Evolutionary conservation across 768 basidiomycete genomes (phyloP).

Genomic region (Pleurotus djamor): DNA sequence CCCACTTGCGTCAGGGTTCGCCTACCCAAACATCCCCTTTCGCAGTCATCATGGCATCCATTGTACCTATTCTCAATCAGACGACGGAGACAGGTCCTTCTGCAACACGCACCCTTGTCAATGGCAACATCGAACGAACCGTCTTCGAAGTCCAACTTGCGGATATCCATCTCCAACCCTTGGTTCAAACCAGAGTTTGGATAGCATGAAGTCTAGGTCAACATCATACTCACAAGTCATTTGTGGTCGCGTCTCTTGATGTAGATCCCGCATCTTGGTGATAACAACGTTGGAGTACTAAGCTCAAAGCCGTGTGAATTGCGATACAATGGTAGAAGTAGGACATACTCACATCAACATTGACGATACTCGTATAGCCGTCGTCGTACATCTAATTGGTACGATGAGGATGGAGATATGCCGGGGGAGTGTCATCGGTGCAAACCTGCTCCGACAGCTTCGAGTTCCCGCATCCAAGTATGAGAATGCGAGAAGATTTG

Average conservation of each 20-base stretch:
- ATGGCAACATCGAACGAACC: constrained; percentile 75
- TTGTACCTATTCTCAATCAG: constrained; percentile 45
- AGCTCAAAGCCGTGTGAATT: neutral
- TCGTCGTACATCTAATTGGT: constrained; percentile 77
- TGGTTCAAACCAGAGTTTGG: neutral
- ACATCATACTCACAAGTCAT: constrained; percentile 61
- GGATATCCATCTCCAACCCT: constrained; percentile 89
- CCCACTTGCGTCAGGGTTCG: neutral
- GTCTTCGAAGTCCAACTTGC: constrained; percentile 58
- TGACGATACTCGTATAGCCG: constrained; percentile 78
- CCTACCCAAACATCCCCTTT: constrained; percentile 83
- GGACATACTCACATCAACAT: constrained; percentile 60
- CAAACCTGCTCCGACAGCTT: constrained; percentile 74
- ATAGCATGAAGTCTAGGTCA: neutral
- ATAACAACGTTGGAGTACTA: constrained; percentile 79
- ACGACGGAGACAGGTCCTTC: neutral
- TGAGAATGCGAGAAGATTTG: constrained; percentile 60
- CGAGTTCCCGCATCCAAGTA: constrained; percentile 87
- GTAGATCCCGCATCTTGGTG: constrained; percentile 64
- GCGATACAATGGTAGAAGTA: neutral
- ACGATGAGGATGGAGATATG: neutral
- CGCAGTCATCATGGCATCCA: constrained; percentile 88
- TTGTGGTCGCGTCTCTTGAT: constrained; percentile 47
- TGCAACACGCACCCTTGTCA: constrained; percentile 58
- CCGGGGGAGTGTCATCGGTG: neutral